These are phyloP conservation scores for Crepidotus variabilis DNA, from an alignment of 768 basidiomycete species.

Conservation along the genomic window DNA sequence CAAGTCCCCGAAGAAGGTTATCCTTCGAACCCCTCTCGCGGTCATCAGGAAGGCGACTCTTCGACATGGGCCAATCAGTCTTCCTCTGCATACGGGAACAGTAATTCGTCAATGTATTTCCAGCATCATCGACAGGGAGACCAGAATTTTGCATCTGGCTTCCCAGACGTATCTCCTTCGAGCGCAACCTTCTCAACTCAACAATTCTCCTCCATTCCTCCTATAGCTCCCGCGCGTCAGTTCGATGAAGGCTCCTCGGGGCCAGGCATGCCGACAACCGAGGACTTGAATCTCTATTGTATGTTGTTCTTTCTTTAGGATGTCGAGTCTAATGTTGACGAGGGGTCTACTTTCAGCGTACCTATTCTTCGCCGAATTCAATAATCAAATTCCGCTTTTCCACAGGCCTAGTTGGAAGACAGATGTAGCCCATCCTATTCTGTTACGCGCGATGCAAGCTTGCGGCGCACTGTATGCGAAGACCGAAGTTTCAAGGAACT, in stretches of 20 bases:
- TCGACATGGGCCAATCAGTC: constrained; percentile 32
- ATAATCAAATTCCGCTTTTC: constrained; percentile 50
- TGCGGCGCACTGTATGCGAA: constrained; percentile 59
- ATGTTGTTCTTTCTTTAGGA: constrained; percentile 21
- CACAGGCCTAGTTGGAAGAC: constrained; percentile 51
- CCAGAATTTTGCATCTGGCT: constrained; percentile 17
- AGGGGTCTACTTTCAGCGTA: constrained; percentile 30
- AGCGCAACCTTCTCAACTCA: constrained; percentile 19
- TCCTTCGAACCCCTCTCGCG: constrained; percentile 25
- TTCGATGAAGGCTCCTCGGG: constrained; percentile 26
- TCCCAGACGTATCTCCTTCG: constrained; percentile 21
- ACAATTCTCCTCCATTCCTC: constrained; percentile 16
- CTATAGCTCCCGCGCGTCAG: constrained; percentile 8
- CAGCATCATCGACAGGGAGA: constrained; percentile 15
- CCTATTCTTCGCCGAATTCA: constrained; percentile 53
- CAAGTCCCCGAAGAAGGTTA: constrained; percentile 32
- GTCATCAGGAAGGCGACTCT: constrained; percentile 23
- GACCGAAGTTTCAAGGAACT: constrained; percentile 42
- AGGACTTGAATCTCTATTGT: constrained; percentile 59
- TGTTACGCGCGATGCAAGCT: constrained; percentile 54
- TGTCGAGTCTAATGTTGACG: neutral
- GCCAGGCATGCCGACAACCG: constrained; percentile 27
- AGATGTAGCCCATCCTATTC: constrained; percentile 45
- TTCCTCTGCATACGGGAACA: constrained; percentile 25
- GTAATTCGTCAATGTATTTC: constrained; percentile 20